A percentile compares a stretch with the other conserved stretches of the same genome.
These are phyloP conservation scores for Tinospora cordifolia DNA, from an alignment of 164 flowering plant species.

Conservation along the genomic window DNA sequence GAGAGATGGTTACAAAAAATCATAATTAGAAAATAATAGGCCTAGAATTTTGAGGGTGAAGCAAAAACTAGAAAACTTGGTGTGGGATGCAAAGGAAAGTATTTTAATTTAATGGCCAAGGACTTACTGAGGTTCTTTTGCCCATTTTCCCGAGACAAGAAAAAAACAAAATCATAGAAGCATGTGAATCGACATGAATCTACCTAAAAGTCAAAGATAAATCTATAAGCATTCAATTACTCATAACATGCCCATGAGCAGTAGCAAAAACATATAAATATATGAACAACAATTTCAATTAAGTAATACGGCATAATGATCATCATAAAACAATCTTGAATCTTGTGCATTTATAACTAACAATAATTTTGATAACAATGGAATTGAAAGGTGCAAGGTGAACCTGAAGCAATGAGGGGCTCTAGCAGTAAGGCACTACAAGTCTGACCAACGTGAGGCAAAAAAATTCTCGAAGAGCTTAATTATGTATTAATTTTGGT, in stretches of 20 bases:
- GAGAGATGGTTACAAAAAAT: not conserved
- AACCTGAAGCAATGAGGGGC: no score
- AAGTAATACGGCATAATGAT: not conserved
- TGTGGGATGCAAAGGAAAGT: not conserved
- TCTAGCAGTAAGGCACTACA: no score
- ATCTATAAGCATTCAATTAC: not conserved
- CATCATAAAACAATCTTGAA: not conserved
- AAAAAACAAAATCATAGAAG: slow-evolving; percentile 89
- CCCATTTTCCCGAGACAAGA: slow-evolving; percentile 82
- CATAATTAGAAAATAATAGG: not conserved
- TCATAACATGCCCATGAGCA: not conserved
- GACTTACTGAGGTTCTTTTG: slow-evolving; percentile 86
- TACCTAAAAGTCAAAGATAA: slow-evolving; percentile 34
- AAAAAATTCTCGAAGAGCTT: no score
- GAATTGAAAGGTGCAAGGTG: no score
- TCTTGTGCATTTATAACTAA: no score
- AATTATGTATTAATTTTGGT: no score
- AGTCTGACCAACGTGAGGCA: no score
- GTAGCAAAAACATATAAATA: not conserved
- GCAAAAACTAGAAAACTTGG: not conserved
- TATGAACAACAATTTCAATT: not conserved
- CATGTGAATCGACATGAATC: slow-evolving; percentile 63
- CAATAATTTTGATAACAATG: no score
- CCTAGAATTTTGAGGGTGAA: not conserved
- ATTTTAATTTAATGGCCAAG: not conserved